Evolutionary conservation across 306 rosid genomes (phyloP).

Genomic region (Malus sieversii): DNA sequence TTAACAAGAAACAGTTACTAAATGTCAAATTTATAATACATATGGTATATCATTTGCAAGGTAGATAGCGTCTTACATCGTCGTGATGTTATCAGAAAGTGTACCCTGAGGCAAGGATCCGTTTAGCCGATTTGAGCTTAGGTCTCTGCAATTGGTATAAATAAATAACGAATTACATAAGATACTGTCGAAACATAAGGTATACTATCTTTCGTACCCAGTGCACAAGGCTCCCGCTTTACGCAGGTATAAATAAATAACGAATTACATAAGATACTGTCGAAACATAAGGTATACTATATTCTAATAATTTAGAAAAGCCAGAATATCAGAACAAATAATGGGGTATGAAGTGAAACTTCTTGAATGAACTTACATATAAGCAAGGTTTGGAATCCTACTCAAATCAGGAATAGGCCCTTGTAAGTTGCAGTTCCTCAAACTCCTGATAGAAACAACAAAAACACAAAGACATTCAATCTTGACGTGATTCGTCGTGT

Average conservation of each 20-base stretch:
- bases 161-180: constrained; percentile 14
- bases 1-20: neutral
- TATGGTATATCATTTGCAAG: constrained; percentile 11
- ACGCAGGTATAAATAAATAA: constrained; percentile 21
- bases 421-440: constrained; percentile 72
- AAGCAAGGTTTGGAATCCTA: constrained; percentile 40
- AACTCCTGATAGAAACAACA: constrained; percentile 54
- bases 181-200: neutral
- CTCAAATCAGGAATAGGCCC: constrained; percentile 91
- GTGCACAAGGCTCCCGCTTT: too few relatives aligned
- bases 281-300: neutral
- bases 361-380: constrained; percentile 53
- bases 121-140: constrained; percentile 64
- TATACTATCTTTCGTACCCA: too few relatives aligned
- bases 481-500: neutral
- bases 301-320: neutral
- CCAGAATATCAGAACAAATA: neutral
- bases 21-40: neutral
- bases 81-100: constrained; percentile 59
- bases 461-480: constrained; percentile 12
- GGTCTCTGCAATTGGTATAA: constrained; percentile 56
- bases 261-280: constrained; percentile 6
- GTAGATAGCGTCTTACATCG: constrained; percentile 60
- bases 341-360: neutral
- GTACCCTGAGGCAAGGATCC: constrained; percentile 54